Evolutionary conservation across 768 basidiomycete species (phyloP), one percentile per base, ranked within the genome.

Genomic region (Gymnopilus dilepis): DNA sequence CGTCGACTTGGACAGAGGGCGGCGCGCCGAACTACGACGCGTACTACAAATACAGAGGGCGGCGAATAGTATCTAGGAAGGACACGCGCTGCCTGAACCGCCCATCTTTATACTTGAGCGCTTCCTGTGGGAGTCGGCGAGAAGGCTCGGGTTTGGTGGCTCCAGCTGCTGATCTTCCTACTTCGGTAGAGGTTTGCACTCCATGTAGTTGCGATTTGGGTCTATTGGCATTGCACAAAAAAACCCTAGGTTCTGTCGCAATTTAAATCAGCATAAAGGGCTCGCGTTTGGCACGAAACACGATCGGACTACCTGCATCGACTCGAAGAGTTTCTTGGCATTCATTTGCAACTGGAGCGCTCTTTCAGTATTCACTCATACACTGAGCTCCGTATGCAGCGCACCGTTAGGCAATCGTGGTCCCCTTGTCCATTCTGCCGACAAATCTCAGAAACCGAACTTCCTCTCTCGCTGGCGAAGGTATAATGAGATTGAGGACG

Each of bases 141-240:
- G n/a, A n/a, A n/a, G n/a, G n/a, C n/a, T n/a, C n/a, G n/a, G n/a
- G n/a, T n/a, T n/a, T n/a, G n/a, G n/a, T n/a, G n/a, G n/a, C n/a
- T n/a, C n/a, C n/a, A n/a, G n/a, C n/a, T n/a, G n/a, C n/a, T n/a
- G n/a, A n/a, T n/a, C n/a, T n/a, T n/a, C n/a, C 59, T 65, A 74
- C 63, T 82, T 80, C 57, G 84, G 84, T 64, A 91, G 74, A n/a
- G 82, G 88, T 67, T 76, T 87, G 74, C 89, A 91, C 65, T 88
- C 84, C 76, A 91, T 88, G 64, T 91, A 76, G 22, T 87, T 88
- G 71, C 78, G 81, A 56, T 76, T 71, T 6, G 88, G 90, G 69
- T 92, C 85, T 69, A 85, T 85, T 13, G 89, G 87, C 47, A 89
- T 72, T 2, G 86, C 82, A 70, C 88, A 91, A 72, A 84, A 91